Percentiles rank a stretch among this genome's conserved stretches.
Evolutionary conservation across 2,329 filamentous ascomycete genomes (phyloP).

Genomic region (Diaporthe sp.): DNA sequence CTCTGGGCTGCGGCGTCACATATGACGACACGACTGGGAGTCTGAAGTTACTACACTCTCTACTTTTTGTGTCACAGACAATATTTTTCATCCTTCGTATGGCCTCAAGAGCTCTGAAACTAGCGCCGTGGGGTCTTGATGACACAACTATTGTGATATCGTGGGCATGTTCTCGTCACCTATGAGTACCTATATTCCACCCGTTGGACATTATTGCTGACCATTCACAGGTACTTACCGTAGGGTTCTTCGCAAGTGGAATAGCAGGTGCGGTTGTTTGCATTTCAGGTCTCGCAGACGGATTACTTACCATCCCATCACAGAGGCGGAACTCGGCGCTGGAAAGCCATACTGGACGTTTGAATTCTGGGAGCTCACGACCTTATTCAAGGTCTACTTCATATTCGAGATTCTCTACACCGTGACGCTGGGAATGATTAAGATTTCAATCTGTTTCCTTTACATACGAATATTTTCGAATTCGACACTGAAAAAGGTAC

Average conservation of each 20-base stretch:
- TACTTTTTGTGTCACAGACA: conserved; percentile 6
- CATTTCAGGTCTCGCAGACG: not conserved
- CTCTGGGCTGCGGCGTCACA: conserved; percentile 16
- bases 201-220: not conserved
- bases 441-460: conserved; percentile 55
- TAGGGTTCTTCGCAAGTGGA: conserved; percentile 1
- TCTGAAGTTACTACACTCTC: not conserved
- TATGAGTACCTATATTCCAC: not conserved
- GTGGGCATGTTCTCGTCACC: conserved; percentile 6
- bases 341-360: conserved; percentile 9
- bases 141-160: conserved; percentile 25
- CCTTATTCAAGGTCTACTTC: conserved; percentile 45
- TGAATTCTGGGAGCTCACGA: conserved; percentile 18
- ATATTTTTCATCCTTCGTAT: conserved; percentile 10
- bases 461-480: conserved; percentile 53
- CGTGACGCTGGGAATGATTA: conserved; percentile 49
- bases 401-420: conserved; percentile 50
- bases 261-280: conserved; percentile 1
- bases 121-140: conserved; percentile 22
- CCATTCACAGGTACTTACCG: not conserved
- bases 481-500: conserved; percentile 44
- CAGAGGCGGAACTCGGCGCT: conserved; percentile 20
- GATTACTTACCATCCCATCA: not conserved
- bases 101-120: not conserved
- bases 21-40: not conserved